Conservation (phyloP, 257 asterid species). For the Cruciata laevipes region DNA sequence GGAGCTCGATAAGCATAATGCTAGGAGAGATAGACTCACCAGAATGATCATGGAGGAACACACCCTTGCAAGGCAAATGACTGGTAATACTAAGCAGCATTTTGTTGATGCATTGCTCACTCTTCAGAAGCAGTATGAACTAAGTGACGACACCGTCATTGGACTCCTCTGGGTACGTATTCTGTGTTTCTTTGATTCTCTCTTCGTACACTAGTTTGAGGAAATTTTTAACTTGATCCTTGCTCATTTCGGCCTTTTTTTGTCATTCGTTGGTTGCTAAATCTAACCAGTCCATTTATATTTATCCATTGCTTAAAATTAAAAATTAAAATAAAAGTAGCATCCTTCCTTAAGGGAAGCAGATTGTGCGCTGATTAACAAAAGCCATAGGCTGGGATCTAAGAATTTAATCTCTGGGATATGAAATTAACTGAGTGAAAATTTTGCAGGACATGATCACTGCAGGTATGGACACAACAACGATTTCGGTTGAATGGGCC, state of each 20-base stretch:
- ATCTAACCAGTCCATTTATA: not conserved
- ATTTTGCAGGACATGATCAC: slow-evolving; percentile 71
- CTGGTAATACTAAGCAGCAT: slow-evolving; percentile 70
- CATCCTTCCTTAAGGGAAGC: not conserved
- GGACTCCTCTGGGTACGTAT: slow-evolving; percentile 80
- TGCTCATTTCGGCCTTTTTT: too few species aligned
- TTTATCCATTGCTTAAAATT: not conserved
- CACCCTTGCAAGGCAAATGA: slow-evolving; percentile 44
- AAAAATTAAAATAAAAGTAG: not conserved
- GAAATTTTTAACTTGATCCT: too few species aligned
- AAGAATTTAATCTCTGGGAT: not conserved
- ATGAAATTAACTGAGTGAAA: not conserved
- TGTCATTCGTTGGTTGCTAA: not conserved
- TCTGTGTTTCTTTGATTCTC: not conserved
- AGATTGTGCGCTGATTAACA: not conserved
- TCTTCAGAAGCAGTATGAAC: slow-evolving; percentile 63
- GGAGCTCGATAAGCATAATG: slow-evolving; percentile 38
- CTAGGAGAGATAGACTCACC: slow-evolving; percentile 44
- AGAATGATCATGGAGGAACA: slow-evolving; percentile 78
- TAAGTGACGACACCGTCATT: slow-evolving; percentile 56
- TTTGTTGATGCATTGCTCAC: slow-evolving; percentile 75
- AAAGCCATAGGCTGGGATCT: too few species aligned
- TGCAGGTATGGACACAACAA: slow-evolving; percentile 83
- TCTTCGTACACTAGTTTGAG: not conserved
- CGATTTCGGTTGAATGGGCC: slow-evolving; percentile 77